Conservation (phyloP, 2,329 filamentous ascomycete species). For the Sporothrix luriei region DNA sequence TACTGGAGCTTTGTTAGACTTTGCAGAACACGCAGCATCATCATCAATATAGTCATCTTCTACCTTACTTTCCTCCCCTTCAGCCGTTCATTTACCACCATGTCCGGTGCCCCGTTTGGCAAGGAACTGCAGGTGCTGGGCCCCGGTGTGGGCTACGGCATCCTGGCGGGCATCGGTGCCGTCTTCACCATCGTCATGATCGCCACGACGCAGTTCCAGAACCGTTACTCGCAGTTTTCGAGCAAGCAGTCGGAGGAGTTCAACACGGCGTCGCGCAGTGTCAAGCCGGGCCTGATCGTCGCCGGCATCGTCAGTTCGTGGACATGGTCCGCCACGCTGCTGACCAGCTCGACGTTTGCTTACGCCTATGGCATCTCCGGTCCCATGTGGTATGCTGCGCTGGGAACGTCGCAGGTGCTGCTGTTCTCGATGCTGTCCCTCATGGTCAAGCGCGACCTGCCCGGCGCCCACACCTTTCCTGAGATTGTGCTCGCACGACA, state of each 20-base stretch:
- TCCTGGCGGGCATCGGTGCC: slow-evolving; percentile 53
- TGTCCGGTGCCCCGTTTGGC: slow-evolving; percentile 13
- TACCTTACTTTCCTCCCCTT: background rate
- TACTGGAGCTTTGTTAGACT: background rate
- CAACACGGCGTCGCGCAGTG: slow-evolving; percentile 50
- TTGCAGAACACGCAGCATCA: background rate
- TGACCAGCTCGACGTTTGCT: slow-evolving; percentile 46
- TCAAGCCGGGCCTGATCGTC: slow-evolving; percentile 51
- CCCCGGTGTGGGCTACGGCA: slow-evolving; percentile 52
- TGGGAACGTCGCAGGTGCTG: slow-evolving; percentile 47
- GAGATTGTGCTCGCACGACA: slow-evolving; percentile 48
- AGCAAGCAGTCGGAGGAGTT: slow-evolving; percentile 51
- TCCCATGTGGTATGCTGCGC: slow-evolving; percentile 49
- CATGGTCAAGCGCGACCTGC: slow-evolving; percentile 48
- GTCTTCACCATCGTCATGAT: slow-evolving; percentile 50
- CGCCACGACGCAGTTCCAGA: slow-evolving; percentile 44
- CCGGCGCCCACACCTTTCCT: slow-evolving; percentile 48
- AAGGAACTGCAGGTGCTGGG: slow-evolving; percentile 33
- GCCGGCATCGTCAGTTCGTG: slow-evolving; percentile 53
- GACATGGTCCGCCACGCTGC: slow-evolving; percentile 53
- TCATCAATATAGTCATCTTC: background rate
- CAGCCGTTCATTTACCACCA: background rate
- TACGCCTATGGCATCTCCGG: slow-evolving; percentile 49
- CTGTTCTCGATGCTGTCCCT: slow-evolving; percentile 48
- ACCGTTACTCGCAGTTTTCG: slow-evolving; percentile 45